Conservation (phyloP, 2,329 filamentous ascomycete species). For the Lecanosticta acicola region DNA sequence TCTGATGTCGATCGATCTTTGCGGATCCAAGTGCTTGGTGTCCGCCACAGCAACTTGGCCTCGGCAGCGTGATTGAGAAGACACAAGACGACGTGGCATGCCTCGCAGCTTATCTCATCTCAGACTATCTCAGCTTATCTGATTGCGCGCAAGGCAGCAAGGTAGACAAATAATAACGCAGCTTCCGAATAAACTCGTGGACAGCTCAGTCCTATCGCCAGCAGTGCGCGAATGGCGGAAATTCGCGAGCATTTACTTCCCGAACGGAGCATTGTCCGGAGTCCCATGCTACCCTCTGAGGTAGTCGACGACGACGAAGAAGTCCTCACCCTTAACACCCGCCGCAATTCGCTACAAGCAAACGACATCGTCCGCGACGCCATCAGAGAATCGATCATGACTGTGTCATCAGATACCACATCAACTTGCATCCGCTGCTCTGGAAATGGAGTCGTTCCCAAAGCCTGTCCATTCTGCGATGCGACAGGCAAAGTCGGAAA, state of each 20-base stretch:
- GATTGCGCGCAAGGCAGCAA: no score
- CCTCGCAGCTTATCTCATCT: not conserved
- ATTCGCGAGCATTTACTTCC: no score
- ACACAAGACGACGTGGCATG: no score
- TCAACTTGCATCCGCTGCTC: constrained; percentile 9
- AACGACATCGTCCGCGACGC: constrained; percentile 3
- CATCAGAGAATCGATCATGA: constrained; percentile 3
- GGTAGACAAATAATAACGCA: no score
- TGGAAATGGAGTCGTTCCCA: constrained; percentile 10
- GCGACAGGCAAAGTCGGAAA: constrained; percentile 9
- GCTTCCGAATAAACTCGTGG: no score
- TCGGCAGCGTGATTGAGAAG: not conserved
- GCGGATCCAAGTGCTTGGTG: not conserved
- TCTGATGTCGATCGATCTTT: constrained; percentile 6
- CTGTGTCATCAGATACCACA: not conserved
- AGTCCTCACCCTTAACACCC: constrained; percentile 11
- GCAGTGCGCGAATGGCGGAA: no score
- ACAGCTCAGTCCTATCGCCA: no score
- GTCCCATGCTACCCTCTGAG: not conserved
- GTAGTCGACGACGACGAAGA: not conserved
- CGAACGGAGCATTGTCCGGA: not conserved
- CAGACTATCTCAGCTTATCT: no score
- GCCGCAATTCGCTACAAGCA: constrained; percentile 11
- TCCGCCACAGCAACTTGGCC: constrained; percentile 6
- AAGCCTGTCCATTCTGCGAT: constrained; percentile 13